phyloP scores from a whole-genome alignment of 306 rosid species.

The Albizia julibrissin region DNA sequence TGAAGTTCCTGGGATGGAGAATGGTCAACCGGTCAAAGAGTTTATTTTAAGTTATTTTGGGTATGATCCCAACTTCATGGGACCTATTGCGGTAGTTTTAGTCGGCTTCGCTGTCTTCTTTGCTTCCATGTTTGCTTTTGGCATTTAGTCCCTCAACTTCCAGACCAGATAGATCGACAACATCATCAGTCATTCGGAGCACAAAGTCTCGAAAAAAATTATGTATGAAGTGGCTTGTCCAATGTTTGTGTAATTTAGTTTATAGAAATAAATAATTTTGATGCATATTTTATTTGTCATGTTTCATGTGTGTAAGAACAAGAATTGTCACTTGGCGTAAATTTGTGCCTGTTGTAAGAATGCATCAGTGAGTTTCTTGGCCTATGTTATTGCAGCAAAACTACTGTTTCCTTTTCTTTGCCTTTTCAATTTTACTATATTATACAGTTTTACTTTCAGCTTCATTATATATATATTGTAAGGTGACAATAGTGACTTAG shows the following conservation, averaged over 20 bases:
- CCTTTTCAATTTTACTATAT: too few relatives aligned
- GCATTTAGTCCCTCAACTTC: constrained; percentile 77
- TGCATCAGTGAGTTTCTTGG: too few relatives aligned
- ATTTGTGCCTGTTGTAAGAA: too few relatives aligned
- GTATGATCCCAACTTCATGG: constrained; percentile 67
- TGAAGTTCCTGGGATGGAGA: constrained; percentile 45
- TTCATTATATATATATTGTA: too few relatives aligned
- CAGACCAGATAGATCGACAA: constrained; percentile 41
- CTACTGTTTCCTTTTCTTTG: too few relatives aligned
- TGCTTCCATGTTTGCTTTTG: constrained; percentile 71
- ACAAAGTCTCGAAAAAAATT: not conserved
- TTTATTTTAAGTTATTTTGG: constrained; percentile 62
- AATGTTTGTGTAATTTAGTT: not conserved
- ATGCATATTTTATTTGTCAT: not conserved
- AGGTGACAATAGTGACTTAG: too few relatives aligned
- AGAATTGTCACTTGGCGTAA: too few relatives aligned
- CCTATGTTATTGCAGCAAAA: too few relatives aligned
- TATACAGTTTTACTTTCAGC: too few relatives aligned
- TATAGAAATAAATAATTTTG: not conserved
- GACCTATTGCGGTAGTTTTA: constrained; percentile 79
- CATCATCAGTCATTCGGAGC: not conserved
- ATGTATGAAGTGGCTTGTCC: not conserved
- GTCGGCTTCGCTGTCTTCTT: constrained; percentile 72
- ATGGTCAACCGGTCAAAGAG: constrained; percentile 30
- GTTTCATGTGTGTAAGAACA: too few relatives aligned